These are phyloP conservation scores for Linnemannia exigua DNA, from an alignment of 192 early-diverging fungal species.

Conservation along the genomic window DNA sequence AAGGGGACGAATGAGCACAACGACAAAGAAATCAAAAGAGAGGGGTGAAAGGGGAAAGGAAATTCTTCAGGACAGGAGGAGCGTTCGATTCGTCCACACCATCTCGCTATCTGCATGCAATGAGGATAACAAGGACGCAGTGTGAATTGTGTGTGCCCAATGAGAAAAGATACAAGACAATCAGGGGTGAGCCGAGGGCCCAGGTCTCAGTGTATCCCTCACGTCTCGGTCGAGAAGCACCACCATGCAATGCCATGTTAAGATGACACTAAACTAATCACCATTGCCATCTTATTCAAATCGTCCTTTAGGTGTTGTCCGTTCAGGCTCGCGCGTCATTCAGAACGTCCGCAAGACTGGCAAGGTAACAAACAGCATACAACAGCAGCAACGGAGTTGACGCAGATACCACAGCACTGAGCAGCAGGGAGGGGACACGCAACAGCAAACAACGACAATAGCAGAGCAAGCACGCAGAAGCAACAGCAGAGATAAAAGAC, in stretches of 20 bases:
- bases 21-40: conserved; percentile 9
- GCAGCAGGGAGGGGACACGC: neutral
- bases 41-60: neutral
- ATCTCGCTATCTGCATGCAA: too few species aligned
- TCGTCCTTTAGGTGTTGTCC: conserved; percentile 27
- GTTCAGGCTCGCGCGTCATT: conserved; percentile 46
- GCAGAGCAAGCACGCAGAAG: neutral
- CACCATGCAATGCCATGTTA: neutral
- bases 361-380: conserved; percentile 34
- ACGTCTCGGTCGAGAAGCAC: neutral
- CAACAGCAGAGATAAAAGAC: neutral
- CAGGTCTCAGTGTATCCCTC: neutral
- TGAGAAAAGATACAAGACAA: neutral
- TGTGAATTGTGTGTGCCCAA: too few species aligned
- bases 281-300: neutral
- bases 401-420: neutral
- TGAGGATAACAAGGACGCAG: too few species aligned
- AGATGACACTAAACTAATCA: conserved; percentile 3
- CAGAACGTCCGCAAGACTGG: conserved; percentile 56
- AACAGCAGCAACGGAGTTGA: neutral
- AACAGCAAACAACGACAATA: neutral
- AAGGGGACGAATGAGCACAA: too few species aligned
- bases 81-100: too few species aligned
- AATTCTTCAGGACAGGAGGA: too few species aligned
- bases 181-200: neutral